Conservation (phyloP, 352 stramenopile genomes). For the Pythium aquatile region DNA sequence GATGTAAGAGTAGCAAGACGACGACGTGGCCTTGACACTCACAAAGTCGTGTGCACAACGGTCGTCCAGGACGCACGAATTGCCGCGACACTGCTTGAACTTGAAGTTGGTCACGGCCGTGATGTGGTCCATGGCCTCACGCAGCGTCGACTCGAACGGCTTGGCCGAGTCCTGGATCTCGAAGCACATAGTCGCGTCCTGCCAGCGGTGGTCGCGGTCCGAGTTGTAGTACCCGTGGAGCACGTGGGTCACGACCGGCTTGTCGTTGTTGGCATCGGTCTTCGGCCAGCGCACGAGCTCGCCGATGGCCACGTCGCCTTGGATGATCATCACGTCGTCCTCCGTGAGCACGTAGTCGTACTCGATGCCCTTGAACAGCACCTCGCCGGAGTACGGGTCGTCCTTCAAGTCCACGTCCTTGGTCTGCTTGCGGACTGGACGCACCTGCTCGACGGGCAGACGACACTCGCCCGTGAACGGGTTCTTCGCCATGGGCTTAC, state of each 20-base stretch:
- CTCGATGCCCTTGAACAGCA: constrained; percentile 78
- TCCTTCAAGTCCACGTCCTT: constrained; percentile 18
- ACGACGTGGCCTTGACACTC: constrained; percentile 43
- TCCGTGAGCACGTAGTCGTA: constrained; percentile 80
- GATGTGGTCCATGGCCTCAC: constrained; percentile 64
- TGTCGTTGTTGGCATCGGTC: background rate
- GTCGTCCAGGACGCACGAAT: constrained; percentile 45
- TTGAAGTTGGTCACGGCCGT: constrained; percentile 56
- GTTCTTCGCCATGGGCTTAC: constrained; percentile 40
- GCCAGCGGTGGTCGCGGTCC: constrained; percentile 73
- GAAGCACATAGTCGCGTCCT: constrained; percentile 60
- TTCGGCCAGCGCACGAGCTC: constrained; percentile 28
- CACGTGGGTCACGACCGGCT: constrained; percentile 22
- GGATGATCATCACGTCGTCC: constrained; percentile 71
- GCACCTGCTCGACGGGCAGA: constrained; percentile 61
- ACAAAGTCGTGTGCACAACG: constrained; percentile 62
- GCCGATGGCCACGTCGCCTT: constrained; percentile 76
- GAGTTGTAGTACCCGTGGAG: constrained; percentile 84
- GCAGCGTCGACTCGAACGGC: constrained; percentile 39
- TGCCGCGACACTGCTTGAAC: constrained; percentile 51
- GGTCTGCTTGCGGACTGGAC: background rate
- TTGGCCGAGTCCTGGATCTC: constrained; percentile 50
- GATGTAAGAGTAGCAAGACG: constrained; percentile 79
- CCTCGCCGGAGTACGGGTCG: constrained; percentile 24
- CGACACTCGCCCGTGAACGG: constrained; percentile 56